Evolutionary conservation across 2,329 filamentous ascomycete genomes (phyloP).

Genomic region (Pseudogymnoascus sp.): DNA sequence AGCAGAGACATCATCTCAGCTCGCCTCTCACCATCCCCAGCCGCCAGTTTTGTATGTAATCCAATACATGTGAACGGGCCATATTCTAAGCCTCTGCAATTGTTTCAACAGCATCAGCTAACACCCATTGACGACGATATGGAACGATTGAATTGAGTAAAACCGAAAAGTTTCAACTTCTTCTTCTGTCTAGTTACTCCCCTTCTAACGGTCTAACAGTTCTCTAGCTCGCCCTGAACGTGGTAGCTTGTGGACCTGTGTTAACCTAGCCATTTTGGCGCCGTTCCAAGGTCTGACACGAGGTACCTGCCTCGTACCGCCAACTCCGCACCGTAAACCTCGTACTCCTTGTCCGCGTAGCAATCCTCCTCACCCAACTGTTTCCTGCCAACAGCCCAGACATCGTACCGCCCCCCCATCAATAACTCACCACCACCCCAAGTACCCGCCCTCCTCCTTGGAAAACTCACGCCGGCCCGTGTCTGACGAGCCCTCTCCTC

Average conservation of each 20-base stretch:
- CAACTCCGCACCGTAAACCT: background rate
- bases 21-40: background rate
- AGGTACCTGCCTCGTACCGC: background rate
- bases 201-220: background rate
- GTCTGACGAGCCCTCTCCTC: background rate
- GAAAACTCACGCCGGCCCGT: background rate
- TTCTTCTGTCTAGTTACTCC: too few relatives aligned
- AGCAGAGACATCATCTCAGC: background rate
- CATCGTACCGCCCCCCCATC: background rate
- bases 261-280: background rate
- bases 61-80: background rate
- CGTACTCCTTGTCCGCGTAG: background rate
- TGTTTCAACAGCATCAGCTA: background rate
- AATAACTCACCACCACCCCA: background rate
- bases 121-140: background rate
- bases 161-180: background rate
- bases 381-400: background rate
- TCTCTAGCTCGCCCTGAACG: background rate
- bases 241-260: background rate
- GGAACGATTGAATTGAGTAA: background rate
- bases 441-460: background rate
- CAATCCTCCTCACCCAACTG: background rate
- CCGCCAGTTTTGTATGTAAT: background rate
- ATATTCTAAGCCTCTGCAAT: background rate
- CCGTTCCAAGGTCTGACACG: background rate